A percentile compares a stretch with the other conserved stretches of the same genome.
These are phyloP conservation scores for Penicillium flavigenum DNA, from an alignment of 495 filamentous ascomycete genomes.

Conservation along the genomic window DNA sequence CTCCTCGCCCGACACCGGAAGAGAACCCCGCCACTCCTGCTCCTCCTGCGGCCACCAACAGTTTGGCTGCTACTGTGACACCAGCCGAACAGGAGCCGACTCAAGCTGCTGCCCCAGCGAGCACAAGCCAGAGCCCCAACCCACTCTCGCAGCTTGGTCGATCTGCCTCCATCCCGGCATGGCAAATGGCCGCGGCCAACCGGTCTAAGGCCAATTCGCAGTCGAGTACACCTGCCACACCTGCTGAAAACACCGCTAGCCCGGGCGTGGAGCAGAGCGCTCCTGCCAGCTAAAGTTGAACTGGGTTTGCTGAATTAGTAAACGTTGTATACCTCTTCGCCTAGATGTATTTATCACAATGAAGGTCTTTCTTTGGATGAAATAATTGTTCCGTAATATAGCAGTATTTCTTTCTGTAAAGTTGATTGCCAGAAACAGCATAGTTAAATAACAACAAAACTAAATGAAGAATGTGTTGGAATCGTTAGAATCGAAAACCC, in stretches of 20 bases:
- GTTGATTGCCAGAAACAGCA: background rate
- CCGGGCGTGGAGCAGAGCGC: conserved; percentile 33
- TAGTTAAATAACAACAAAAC: background rate
- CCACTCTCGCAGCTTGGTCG: conserved; percentile 47
- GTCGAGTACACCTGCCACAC: conserved; percentile 26
- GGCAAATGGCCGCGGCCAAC: conserved; percentile 79
- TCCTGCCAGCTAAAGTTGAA: conserved; percentile 29
- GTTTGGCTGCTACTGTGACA: conserved; percentile 31
- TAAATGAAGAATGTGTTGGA: background rate
- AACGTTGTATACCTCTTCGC: conserved; percentile 27
- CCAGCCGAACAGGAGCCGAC: conserved; percentile 35
- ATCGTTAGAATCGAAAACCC: background rate
- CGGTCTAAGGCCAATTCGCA: conserved; percentile 50
- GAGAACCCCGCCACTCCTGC: conserved; percentile 18
- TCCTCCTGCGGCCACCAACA: conserved; percentile 32
- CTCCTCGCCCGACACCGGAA: conserved; percentile 32
- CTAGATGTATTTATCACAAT: conserved; percentile 29
- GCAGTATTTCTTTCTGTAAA: background rate
- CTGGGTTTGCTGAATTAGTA: conserved; percentile 4
- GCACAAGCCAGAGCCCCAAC: conserved; percentile 38
- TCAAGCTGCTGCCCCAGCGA: conserved; percentile 37
- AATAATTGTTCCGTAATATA: background rate
- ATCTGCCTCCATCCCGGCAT: conserved; percentile 78
- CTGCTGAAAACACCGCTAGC: conserved; percentile 22
- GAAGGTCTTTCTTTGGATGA: conserved; percentile 17